Conservation (phyloP, 345 rosid species). For the Litchi chinensis region DNA sequence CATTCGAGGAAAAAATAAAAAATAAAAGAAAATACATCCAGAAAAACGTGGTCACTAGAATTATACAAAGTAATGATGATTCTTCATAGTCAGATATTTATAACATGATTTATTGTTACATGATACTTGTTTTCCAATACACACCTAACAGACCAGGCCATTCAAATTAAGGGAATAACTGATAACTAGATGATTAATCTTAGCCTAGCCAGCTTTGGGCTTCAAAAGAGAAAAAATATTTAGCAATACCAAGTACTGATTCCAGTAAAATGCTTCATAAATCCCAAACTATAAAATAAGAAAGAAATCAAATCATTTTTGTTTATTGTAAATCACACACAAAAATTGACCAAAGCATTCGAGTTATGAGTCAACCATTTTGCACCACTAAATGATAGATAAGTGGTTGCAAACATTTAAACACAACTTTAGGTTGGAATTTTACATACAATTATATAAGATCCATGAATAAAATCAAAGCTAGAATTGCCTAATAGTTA, state of each 20-base stretch:
- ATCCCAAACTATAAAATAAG: neutral
- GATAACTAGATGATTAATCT: neutral
- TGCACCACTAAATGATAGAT: neutral
- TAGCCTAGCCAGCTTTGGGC: neutral
- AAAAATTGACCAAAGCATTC: neutral
- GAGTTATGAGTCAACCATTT: neutral
- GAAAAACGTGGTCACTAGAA: neutral
- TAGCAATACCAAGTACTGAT: neutral
- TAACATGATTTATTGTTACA: neutral
- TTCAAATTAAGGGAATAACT: neutral
- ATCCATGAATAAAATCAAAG: neutral
- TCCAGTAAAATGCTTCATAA: neutral
- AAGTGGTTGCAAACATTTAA: neutral
- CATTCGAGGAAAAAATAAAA: neutral
- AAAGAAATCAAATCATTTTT: neutral
- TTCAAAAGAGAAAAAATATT: neutral
- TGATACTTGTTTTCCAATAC: neutral
- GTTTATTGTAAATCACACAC: neutral
- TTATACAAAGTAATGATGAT: neutral
- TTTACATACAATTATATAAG: neutral
- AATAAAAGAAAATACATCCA: neutral
- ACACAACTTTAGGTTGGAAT: neutral
- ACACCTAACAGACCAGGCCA: neutral
- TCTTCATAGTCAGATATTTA: neutral
- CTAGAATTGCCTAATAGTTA: neutral